Base-by-base conservation (phyloP, 2,329 filamentous ascomycete species). In the Alternaria alternata region DNA sequence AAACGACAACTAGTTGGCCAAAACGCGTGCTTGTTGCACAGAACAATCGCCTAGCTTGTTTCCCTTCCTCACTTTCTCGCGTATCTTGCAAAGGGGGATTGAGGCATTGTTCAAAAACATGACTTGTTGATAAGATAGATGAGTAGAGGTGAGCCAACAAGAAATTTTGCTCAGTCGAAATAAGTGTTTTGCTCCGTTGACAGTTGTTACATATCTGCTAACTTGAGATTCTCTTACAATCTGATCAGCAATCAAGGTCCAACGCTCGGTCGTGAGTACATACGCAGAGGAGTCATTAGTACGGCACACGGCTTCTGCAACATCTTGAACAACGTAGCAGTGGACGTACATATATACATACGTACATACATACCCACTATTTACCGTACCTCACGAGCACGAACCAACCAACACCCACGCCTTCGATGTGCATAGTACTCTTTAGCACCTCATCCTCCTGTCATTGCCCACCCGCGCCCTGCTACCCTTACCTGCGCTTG, bases 391-490 rank as follows among this genome's bases (percentile, higher is more conserved):
- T 26, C 24, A 26, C 24, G 24, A 26, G 24, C 24, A 26, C 24
- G 24, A 26, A 26, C 28, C 28, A 11, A 11, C 8, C 28, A 30
- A 16, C 32, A 32, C 9, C 8, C 9, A 32, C 32, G 6, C 32
- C 5, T 12, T 8, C 26, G 32, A 76, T 75, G 74, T 76, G 73
- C 54, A 38, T 53, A 28, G 62, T 73, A 30, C 38, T 69, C 44
- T 76, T 72, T n/a, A 41, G 48, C 14, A 44, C 54, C 14, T 55
- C 46, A 20, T 71, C 51, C 4, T 53, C 46, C 8, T 76, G 74
- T 56, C 60, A 62, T n/a, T 76, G 74, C 32, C 70, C 73, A 2
- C 68, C 72, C 0, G 36, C 41, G 9, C 71, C 70, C 3, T 46
- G 48, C 12, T 57, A 43, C 9, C 71, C 71, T 0, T 70, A 72